Conservation (phyloP, 768 basidiomycete species). For the Leccinum boreale region DNA sequence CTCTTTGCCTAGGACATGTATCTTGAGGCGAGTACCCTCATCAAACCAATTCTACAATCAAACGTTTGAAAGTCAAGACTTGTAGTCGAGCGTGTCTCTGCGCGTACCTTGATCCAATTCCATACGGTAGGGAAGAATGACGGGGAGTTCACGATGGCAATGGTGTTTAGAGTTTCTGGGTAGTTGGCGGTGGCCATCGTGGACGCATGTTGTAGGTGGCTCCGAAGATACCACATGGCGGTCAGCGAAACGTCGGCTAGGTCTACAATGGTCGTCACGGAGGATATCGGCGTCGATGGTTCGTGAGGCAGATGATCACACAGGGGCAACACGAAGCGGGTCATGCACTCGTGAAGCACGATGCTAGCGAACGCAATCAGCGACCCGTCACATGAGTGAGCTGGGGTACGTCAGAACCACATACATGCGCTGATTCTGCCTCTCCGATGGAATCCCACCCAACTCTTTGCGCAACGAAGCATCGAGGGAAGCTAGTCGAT, state of each 20-base stretch:
- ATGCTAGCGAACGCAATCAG: constrained; percentile 39
- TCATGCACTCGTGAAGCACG: constrained; percentile 65
- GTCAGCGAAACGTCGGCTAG: constrained; percentile 58
- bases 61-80: not conserved
- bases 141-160: constrained; percentile 76
- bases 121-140: constrained; percentile 81
- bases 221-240: constrained; percentile 66
- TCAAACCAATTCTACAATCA: constrained; percentile 71
- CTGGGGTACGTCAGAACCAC: constrained; percentile 15
- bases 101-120: constrained; percentile 73
- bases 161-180: constrained; percentile 69
- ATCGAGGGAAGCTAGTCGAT: constrained; percentile 60
- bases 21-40: constrained; percentile 72
- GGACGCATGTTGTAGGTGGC: constrained; percentile 73
- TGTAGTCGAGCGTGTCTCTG: not conserved
- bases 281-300: constrained; percentile 52
- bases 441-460: constrained; percentile 46
- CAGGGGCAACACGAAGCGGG: constrained; percentile 58
- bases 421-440: constrained; percentile 70
- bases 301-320: constrained; percentile 60
- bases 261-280: constrained; percentile 69
- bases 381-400: no score
- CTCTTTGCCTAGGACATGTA: constrained; percentile 67
- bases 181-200: constrained; percentile 76
- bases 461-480: constrained; percentile 55